Evolutionary conservation across 1,284 basidiomycete species (phyloP).

Genomic region (Stereum hirsutum): DNA sequence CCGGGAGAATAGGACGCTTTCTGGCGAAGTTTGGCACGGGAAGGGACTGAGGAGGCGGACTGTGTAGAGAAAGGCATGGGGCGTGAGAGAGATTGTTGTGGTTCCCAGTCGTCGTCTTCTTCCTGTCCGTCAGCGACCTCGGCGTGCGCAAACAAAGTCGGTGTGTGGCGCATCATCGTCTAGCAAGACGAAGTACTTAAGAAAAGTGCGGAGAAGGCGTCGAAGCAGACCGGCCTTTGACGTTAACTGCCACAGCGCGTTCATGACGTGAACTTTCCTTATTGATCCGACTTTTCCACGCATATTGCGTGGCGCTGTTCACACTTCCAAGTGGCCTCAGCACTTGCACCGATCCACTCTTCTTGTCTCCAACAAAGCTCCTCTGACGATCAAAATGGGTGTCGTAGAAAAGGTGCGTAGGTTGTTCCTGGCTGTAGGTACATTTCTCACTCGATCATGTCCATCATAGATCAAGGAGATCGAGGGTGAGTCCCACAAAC

Average conservation of each 20-base stretch:
- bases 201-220: neutral
- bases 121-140: conserved; percentile 38
- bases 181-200: neutral
- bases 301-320: no score
- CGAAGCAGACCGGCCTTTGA: no score
- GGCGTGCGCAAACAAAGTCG: conserved; percentile 56
- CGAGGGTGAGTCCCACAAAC: conserved; percentile 69
- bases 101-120: conserved; percentile 35
- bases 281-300: no score
- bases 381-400: conserved; percentile 55
- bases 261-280: no score
- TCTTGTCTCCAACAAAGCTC: no score
- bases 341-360: neutral
- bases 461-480: conserved; percentile 80
- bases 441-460: conserved; percentile 2
- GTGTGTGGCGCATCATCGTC: conserved; percentile 40
- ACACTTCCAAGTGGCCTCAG: no score
- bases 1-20: conserved; percentile 26
- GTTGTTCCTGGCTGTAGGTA: neutral
- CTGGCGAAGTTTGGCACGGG: conserved; percentile 24
- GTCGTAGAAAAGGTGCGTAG: conserved; percentile 74
- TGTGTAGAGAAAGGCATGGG: conserved; percentile 20
- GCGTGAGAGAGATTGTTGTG: conserved; percentile 16
- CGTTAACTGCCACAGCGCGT: no score
- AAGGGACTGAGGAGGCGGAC: conserved; percentile 17